phyloP scores from a whole-genome alignment of 116 monocot genomes.

The Papilionanthe hybrid region DNA sequence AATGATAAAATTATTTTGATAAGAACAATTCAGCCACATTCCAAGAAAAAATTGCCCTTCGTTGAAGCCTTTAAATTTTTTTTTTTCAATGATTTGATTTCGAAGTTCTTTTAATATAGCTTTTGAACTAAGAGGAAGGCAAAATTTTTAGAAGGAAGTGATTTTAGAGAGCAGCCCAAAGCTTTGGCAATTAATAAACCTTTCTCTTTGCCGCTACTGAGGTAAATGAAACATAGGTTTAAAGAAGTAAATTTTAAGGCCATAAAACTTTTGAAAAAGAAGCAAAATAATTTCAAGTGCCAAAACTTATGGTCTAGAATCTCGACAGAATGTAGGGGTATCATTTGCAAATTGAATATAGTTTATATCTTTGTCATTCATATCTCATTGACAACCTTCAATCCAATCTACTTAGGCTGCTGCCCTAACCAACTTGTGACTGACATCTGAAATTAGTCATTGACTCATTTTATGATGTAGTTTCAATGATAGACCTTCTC shows the following conservation, averaged over 20 bases:
- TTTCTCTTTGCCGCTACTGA: neutral
- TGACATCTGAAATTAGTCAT: neutral
- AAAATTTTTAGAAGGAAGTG: neutral
- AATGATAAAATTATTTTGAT: neutral
- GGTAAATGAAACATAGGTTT: neutral
- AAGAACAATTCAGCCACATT: neutral
- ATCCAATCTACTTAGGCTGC: neutral
- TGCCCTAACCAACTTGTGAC: neutral
- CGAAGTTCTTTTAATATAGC: neutral
- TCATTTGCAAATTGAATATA: neutral
- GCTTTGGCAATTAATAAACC: neutral
- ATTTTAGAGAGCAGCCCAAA: neutral
- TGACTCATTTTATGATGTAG: neutral
- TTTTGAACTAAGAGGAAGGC: neutral
- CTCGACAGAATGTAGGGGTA: neutral
- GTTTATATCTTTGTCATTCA: neutral
- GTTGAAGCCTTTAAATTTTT: neutral
- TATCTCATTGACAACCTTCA: neutral
- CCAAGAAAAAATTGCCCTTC: neutral
- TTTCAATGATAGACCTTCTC: neutral
- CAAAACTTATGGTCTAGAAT: too few species aligned
- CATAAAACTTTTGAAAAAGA: neutral
- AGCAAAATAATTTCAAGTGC: neutral
- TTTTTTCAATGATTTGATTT: neutral
- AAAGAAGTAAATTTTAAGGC: neutral